Conservation (phyloP, 192 early-diverging fungal genomes). For the Coemansia sp. region DNA sequence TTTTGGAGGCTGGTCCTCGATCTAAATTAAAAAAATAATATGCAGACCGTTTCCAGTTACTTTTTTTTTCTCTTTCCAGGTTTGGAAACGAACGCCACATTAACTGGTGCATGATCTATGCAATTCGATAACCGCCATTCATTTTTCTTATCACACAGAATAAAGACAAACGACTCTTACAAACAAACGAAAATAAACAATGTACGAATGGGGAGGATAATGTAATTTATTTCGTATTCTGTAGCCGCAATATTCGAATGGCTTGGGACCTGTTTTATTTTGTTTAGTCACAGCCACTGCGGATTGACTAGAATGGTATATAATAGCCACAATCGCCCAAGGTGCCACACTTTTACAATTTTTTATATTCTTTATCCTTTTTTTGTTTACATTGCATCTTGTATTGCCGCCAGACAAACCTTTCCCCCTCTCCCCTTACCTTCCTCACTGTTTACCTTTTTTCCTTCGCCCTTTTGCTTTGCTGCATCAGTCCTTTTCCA, state of each 20-base stretch:
- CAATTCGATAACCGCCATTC: not conserved
- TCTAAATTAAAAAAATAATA: not conserved
- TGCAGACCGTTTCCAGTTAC: not conserved
- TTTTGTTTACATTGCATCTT: not conserved
- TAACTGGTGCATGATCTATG: not conserved
- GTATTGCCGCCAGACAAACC: not conserved
- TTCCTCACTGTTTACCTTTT: slow-evolving; percentile 1
- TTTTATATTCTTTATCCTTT: slow-evolving; percentile 2
- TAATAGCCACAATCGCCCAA: slow-evolving; percentile 15
- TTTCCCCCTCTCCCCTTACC: not conserved
- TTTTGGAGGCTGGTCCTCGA: not conserved
- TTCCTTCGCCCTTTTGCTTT: too few relatives aligned
- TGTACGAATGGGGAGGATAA: not conserved
- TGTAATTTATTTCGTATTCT: not conserved
- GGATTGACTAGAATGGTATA: slow-evolving; percentile 7
- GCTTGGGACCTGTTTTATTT: not conserved
- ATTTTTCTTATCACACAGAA: too few relatives aligned
- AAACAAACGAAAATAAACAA: too few relatives aligned
- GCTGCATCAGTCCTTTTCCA: too few relatives aligned
- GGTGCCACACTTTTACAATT: not conserved
- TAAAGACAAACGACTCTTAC: too few relatives aligned
- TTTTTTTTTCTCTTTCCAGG: not conserved
- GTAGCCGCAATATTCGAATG: not conserved
- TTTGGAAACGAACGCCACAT: not conserved
- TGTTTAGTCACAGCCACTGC: not conserved